Evolutionary conservation across 1,284 basidiomycete species (phyloP), one percentile per base, ranked within the genome.

Genomic region (Ceraceosorus guamensis): DNA sequence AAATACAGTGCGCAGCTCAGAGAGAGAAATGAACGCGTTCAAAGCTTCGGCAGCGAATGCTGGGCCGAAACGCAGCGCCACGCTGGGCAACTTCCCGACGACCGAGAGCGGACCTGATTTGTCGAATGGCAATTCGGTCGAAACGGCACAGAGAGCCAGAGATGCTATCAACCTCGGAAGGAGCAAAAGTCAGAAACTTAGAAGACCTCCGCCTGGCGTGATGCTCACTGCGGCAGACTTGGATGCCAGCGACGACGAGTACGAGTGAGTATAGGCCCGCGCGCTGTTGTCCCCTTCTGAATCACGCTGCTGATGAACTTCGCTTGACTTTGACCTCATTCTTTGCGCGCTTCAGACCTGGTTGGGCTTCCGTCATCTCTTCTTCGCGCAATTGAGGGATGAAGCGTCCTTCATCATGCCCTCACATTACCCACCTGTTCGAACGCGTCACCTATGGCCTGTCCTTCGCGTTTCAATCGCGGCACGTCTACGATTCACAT

Each of bases 231-330:
- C 68, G 2, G 68, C 68, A 10, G 70, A 72, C 35, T 55, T 72
- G 43, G 70, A 72, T 34, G 70, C 70, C 18, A 70, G 68, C 45
- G 70, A 72, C 43, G 70, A 72, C 46, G 70, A 72, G 39, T 72
- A 72, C 52, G 70, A 72, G 68, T 53, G 18, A 46, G 52, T 46
- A 50, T 18, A 14, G 14, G 46, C 46, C 32, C 31, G 11, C 14
- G 32, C 3, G 16, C 1, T 18, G 14, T 18, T 48, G 14, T 48
- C 3, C 3, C 2, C 46, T 24, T 24, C 24, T 24, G 24, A 24
- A 24, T 24, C 24, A 24, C 24, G 24, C 24, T 24, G 24, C 24
- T 24, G 24, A 24, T 24, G 24, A 3, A 3, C 2, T 4, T 46
- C 16, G 11, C 16, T 18, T 35, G 10, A 18, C 16, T n/a, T 24